Base-by-base conservation (phyloP, 2,329 filamentous ascomycete genomes). In the Talaromyces albobiverticillius region DNA sequence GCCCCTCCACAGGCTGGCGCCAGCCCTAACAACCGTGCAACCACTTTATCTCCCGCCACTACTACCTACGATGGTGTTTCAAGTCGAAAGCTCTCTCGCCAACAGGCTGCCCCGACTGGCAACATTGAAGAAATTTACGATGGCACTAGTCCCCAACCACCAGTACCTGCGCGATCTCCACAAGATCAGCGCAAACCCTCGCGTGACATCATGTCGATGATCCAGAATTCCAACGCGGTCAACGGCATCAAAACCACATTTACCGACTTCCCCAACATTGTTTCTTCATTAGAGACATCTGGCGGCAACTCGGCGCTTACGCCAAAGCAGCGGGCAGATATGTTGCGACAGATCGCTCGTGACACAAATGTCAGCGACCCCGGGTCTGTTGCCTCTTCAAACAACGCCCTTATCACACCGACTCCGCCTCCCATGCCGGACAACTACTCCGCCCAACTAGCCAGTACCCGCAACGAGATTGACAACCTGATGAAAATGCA, bases 401-500 rank as follows among this genome's bases (percentile, higher is more conserved):
- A 84, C 65, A 85, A 83, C 59, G 82, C 82, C 2, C 72, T 85
- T 10, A 75, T 80, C 42, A 80, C 78, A 14, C 81, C 82, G 3
- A 76, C 71, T 11, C 75, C 82, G 0, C 81, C 82, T 0, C 72
- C 77, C 1, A 79, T 82, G 71, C 79, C 80, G 1, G 74, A 77
- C 23, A 72, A 75, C 57, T 76, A 76, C 60, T 67, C 69, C 31
- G 64, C 64, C 26, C 72, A 70, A 14, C 70, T 94, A 58, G 82
- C 79, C 43, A 82, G 82, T 57, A 92, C 87, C 4, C 81, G 87
- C 57, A 79, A 86, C 13, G 88, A 95, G 58, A 82, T 96, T 25
- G 89, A 94, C 49, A 81, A 88, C 26, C 79, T 97, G 2, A 84
- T 89, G 59, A 86, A 86, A 41, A 78, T 96, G 63, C 89, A 95